Evolutionary conservation across 495 filamentous ascomycete genomes (phyloP).

Genomic region (Pseudevernia furfuracea): DNA sequence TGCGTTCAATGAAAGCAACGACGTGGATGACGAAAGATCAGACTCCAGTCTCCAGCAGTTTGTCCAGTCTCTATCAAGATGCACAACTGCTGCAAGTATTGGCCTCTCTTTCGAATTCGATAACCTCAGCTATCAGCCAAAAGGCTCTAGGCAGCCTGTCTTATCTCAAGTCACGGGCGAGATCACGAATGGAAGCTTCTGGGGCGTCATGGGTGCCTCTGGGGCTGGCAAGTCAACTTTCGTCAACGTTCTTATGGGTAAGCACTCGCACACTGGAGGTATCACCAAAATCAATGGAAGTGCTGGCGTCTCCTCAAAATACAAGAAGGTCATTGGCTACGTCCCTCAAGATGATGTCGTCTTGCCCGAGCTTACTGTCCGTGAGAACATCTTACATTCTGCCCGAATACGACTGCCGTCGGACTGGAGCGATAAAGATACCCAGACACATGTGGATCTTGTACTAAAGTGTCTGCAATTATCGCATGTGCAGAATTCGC

Average conservation of each 20-base stretch:
- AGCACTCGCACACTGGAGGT: constrained; percentile 38
- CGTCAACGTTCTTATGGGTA: constrained; percentile 49
- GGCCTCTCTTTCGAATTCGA: constrained; percentile 45
- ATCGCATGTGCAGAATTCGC: constrained; percentile 36
- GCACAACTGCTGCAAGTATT: constrained; percentile 41
- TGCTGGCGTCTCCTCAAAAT: constrained; percentile 37
- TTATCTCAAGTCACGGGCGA: constrained; percentile 44
- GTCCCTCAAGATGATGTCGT: constrained; percentile 48
- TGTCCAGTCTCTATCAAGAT: constrained; percentile 43
- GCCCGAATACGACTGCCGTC: constrained; percentile 42
- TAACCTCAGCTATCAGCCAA: constrained; percentile 40
- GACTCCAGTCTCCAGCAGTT: constrained; percentile 38
- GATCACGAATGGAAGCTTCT: constrained; percentile 43
- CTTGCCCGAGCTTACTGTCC: constrained; percentile 43
- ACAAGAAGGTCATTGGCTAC: constrained; percentile 49
- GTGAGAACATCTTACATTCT: constrained; percentile 48
- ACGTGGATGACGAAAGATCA: constrained; percentile 29
- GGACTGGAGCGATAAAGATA: constrained; percentile 33
- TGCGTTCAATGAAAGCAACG: constrained; percentile 34
- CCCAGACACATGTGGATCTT: constrained; percentile 37
- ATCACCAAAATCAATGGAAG: constrained; percentile 42
- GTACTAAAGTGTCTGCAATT: constrained; percentile 41
- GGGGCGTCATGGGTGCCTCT: constrained; percentile 45
- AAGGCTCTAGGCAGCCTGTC: constrained; percentile 36
- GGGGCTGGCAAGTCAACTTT: constrained; percentile 46